These are phyloP conservation scores for Hamamelis virginiana DNA, from an alignment of 164 flowering plant species.

Conservation along the genomic window DNA sequence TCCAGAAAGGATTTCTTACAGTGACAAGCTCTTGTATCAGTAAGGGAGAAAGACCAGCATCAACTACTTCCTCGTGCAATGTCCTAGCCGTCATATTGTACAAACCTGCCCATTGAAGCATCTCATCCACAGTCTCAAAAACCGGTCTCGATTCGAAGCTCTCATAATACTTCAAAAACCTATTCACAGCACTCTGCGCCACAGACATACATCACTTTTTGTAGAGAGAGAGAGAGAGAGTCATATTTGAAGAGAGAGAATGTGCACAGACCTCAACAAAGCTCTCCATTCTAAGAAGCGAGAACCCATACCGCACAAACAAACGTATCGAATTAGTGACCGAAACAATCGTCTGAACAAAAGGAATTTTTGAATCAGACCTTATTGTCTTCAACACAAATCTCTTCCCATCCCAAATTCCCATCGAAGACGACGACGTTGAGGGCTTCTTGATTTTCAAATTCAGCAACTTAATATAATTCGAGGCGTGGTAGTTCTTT, in stretches of 20 bases:
- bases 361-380: constrained; percentile 22
- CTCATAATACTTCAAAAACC: constrained; percentile 66
- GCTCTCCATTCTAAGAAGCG: constrained; percentile 64
- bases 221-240: neutral
- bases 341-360: constrained; percentile 38
- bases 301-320: constrained; percentile 65
- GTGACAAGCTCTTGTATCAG: constrained; percentile 83
- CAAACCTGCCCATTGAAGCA: constrained; percentile 86
- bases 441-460: constrained; percentile 35
- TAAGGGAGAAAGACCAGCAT: constrained; percentile 52
- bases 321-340: constrained; percentile 42
- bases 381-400: constrained; percentile 61
- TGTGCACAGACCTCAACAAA: constrained; percentile 57
- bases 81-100: constrained; percentile 58
- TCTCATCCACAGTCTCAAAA: constrained; percentile 78
- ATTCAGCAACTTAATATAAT: constrained; percentile 48
- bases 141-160: constrained; percentile 63
- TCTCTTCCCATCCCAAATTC: constrained; percentile 79
- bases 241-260: neutral
- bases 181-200: constrained; percentile 49
- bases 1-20: constrained; percentile 38
- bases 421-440: constrained; percentile 41
- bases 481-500: constrained; percentile 64
- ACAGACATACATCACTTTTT: neutral
- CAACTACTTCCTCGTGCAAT: constrained; percentile 61